Conservation (phyloP, 1,284 basidiomycete species). For the Cryptococcus sp. region DNA sequence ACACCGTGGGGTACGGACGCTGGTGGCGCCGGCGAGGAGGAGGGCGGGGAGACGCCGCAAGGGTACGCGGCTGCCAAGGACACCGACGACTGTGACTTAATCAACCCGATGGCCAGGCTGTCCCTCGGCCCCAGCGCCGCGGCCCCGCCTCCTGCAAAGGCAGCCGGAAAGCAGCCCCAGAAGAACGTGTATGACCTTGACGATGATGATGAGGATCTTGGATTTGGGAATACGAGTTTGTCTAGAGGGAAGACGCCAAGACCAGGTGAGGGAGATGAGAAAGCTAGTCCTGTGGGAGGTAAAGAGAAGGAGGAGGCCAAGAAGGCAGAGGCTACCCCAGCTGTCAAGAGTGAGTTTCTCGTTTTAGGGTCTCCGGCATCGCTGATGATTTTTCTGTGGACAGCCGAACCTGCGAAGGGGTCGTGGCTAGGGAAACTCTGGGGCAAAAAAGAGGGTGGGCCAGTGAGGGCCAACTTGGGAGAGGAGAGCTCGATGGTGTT, state of each 20-base stretch:
- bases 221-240: conserved; percentile 72
- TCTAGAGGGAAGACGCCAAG: conserved; percentile 40
- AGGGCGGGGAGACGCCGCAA: conserved; percentile 8
- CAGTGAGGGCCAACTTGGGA: conserved; percentile 86
- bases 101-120: conserved; percentile 76
- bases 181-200: conserved; percentile 32
- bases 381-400: neutral
- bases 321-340: conserved; percentile 15
- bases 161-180: conserved; percentile 30
- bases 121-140: conserved; percentile 14
- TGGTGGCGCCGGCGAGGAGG: neutral
- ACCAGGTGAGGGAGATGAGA: conserved; percentile 29
- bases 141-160: neutral
- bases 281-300: conserved; percentile 8
- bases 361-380: too few relatives aligned
- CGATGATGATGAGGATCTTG: conserved; percentile 82
- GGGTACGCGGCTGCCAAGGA: conserved; percentile 35
- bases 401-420: conserved; percentile 12
- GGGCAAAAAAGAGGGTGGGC: conserved; percentile 61
- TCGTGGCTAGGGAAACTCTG: conserved; percentile 81
- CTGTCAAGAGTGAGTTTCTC: conserved; percentile 13
- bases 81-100: conserved; percentile 60
- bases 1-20: conserved; percentile 4
- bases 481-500: conserved; percentile 90
- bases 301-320: conserved; percentile 17